Evolutionary conservation across 805 yeast species (phyloP).

Genomic region (Wickerhamiella brachini): DNA sequence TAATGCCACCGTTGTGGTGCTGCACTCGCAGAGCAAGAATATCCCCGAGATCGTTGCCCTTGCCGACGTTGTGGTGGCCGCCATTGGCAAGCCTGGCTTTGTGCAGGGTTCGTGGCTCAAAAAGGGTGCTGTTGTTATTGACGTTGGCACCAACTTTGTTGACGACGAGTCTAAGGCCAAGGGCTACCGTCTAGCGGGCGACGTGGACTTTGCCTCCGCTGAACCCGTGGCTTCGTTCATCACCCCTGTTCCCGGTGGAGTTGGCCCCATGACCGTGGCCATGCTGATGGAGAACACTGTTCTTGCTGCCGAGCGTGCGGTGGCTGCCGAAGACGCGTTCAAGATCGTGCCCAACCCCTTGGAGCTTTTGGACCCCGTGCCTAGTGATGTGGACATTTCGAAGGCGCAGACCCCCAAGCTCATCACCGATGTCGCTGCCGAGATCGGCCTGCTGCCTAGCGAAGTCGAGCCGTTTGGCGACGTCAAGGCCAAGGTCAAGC

Average conservation of each 20-base stretch:
- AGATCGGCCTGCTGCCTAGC: slow-evolving; percentile 59
- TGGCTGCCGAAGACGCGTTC: slow-evolving; percentile 28
- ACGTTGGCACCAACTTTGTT: slow-evolving; percentile 88
- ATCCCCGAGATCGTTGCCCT: slow-evolving; percentile 41
- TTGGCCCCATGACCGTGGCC: slow-evolving; percentile 98
- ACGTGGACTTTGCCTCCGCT: slow-evolving; percentile 71
- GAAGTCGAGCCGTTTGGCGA: slow-evolving; percentile 86
- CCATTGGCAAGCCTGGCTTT: slow-evolving; percentile 75
- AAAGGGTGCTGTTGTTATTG: slow-evolving; percentile 71
- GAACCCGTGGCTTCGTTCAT: slow-evolving; percentile 48
- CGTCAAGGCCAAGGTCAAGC: slow-evolving; percentile 76
- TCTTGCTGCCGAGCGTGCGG: slow-evolving; percentile 51
- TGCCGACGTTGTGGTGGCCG: slow-evolving; percentile 86
- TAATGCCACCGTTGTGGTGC: slow-evolving; percentile 74
- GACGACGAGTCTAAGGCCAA: slow-evolving; percentile 61
- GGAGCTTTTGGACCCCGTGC: slow-evolving; percentile 52
- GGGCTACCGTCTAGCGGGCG: slow-evolving; percentile 85
- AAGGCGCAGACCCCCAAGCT: slow-evolving; percentile 80
- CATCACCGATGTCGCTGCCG: slow-evolving; percentile 59
- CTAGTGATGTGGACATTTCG: slow-evolving; percentile 82
- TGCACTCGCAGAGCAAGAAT: slow-evolving; percentile 61
- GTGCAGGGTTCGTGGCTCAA: slow-evolving; percentile 84
- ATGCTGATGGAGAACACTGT: slow-evolving; percentile 80
- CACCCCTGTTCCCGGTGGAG: slow-evolving; percentile 99
- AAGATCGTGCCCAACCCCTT: slow-evolving; percentile 44